Conservation (phyloP, 2,329 filamentous ascomycete genomes). For the Pseudocercospora pini-densiflorae region DNA sequence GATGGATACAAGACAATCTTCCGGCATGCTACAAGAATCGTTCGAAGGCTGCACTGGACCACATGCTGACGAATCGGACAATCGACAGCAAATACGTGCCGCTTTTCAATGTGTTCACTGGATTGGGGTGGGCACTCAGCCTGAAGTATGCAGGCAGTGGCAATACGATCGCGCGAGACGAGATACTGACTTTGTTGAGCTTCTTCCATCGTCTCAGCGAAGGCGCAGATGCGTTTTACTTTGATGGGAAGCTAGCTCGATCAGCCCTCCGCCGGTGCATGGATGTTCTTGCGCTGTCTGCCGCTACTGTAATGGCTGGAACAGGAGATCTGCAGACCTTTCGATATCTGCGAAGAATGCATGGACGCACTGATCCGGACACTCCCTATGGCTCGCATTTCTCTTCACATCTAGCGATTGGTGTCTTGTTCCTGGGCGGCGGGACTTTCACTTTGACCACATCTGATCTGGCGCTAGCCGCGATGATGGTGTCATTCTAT, state of each 20-base stretch:
- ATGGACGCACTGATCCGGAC: constrained; percentile 81
- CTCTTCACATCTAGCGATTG: constrained; percentile 89
- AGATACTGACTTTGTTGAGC: constrained; percentile 83
- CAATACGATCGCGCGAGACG: constrained; percentile 72
- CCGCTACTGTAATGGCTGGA: constrained; percentile 91
- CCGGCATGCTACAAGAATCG: constrained; percentile 68
- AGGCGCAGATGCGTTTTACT: constrained; percentile 51
- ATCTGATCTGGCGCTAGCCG: constrained; percentile 82
- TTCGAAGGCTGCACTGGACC: constrained; percentile 55
- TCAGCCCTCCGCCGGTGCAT: constrained; percentile 89
- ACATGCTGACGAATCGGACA: constrained; percentile 24
- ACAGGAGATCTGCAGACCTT: constrained; percentile 88
- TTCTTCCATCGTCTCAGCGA: constrained; percentile 35
- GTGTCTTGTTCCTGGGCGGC: constrained; percentile 86
- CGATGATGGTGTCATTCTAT: constrained; percentile 89
- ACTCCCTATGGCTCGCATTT: constrained; percentile 93
- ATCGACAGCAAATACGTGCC: constrained; percentile 84
- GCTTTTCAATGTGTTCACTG: constrained; percentile 89
- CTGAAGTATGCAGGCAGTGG: constrained; percentile 54
- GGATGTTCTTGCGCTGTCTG: constrained; percentile 80
- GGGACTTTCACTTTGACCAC: constrained; percentile 92
- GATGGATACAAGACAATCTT: constrained; percentile 76
- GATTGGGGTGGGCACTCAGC: constrained; percentile 73
- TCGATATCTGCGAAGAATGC: constrained; percentile 81
- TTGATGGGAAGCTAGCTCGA: constrained; percentile 82